Conservation (phyloP, 1,284 basidiomycete genomes). For the Hemileia vastatrix region DNA sequence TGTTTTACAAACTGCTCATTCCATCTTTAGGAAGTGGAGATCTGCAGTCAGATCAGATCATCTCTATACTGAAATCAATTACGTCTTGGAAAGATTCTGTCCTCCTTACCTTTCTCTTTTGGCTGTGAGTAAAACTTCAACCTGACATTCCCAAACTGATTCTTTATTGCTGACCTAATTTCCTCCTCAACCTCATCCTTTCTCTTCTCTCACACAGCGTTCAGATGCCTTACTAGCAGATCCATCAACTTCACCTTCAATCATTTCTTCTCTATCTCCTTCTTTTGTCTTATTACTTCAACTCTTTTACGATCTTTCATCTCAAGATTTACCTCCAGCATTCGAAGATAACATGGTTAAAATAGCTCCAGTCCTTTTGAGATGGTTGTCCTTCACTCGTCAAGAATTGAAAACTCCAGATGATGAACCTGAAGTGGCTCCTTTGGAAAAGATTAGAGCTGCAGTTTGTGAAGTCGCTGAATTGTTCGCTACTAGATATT, state of each 20-base stretch:
- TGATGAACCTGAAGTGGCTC: conserved; percentile 70
- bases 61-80: conserved; percentile 84
- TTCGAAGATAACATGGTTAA: conserved; percentile 73
- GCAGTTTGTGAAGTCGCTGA: conserved; percentile 84
- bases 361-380: background rate
- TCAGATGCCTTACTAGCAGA: too few relatives aligned
- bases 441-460: conserved; percentile 79
- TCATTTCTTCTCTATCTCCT: conserved; percentile 31
- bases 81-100: conserved; percentile 74
- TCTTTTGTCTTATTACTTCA: conserved; percentile 59
- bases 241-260: background rate
- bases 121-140: too few relatives aligned
- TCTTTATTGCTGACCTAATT: background rate
- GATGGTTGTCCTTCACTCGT: conserved; percentile 1
- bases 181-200: background rate
- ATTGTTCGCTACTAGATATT: conserved; percentile 82
- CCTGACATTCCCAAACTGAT: conserved; percentile 45
- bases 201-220: conserved; percentile 14
- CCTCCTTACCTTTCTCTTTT: conserved; percentile 74
- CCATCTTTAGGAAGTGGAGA: conserved; percentile 88
- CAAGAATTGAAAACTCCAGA: conserved; percentile 50
- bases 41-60: conserved; percentile 75
- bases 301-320: conserved; percentile 84
- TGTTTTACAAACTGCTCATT: conserved; percentile 85
- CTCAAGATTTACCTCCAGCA: conserved; percentile 85